phyloP scores from a whole-genome alignment of 805 yeast genomes.

The Yarrowia porcina region DNA sequence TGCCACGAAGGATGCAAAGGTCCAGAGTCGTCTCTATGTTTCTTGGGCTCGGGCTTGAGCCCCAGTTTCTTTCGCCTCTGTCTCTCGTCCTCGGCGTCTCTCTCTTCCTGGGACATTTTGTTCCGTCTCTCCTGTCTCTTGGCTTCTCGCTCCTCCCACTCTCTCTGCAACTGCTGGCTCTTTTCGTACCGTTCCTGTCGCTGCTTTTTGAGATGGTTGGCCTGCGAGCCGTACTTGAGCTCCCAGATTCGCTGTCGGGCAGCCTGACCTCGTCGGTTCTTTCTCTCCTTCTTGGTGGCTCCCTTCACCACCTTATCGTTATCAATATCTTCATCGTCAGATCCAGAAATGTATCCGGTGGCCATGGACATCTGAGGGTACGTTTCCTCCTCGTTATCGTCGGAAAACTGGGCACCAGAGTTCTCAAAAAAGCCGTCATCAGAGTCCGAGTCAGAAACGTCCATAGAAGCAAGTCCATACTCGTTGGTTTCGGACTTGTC shows the following conservation, averaged over 20 bases:
- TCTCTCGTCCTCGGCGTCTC: constrained; percentile 16
- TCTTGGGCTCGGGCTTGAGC: neutral
- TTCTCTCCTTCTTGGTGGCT: constrained; percentile 45
- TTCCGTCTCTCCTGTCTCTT: constrained; percentile 38
- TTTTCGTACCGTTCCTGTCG: constrained; percentile 52
- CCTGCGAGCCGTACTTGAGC: constrained; percentile 73
- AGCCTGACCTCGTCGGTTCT: constrained; percentile 94
- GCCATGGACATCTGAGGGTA: constrained; percentile 60
- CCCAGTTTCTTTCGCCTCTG: constrained; percentile 7
- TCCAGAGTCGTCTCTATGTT: constrained; percentile 31
- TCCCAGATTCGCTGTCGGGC: constrained; percentile 98
- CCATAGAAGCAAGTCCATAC: constrained; percentile 25
- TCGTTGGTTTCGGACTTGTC: constrained; percentile 36
- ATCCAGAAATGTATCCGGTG: constrained; percentile 80
- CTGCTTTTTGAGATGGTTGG: constrained; percentile 77
- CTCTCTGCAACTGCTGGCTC: constrained; percentile 56
- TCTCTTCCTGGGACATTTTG: constrained; percentile 17
- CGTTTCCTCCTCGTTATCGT: constrained; percentile 39
- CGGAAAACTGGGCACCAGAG: constrained; percentile 48
- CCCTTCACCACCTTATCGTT: constrained; percentile 30
- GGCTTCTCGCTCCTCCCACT: constrained; percentile 68
- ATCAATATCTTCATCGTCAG: constrained; percentile 39
- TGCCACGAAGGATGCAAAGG: constrained; percentile 96
- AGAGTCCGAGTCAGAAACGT: constrained; percentile 41
- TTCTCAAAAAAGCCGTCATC: constrained; percentile 48